A percentile compares a stretch with the other conserved stretches of the same genome.
Evolutionary conservation across 176 grass and related monocot genomes (phyloP).

Genomic region (Aegilops umbellulata): DNA sequence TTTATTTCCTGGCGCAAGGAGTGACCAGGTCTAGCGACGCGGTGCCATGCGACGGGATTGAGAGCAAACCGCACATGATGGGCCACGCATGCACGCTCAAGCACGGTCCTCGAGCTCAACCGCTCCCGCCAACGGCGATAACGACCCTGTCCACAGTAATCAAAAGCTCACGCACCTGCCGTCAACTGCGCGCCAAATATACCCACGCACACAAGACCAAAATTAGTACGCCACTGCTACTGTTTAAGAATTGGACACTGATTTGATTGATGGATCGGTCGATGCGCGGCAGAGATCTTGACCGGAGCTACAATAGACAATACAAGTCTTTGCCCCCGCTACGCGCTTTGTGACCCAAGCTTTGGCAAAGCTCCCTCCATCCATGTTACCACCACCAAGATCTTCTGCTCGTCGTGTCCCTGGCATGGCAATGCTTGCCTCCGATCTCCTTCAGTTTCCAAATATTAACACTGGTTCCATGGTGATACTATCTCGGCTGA

Average conservation of each 20-base stretch:
- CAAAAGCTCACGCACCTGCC: background rate
- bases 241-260: background rate
- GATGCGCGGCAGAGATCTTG: background rate
- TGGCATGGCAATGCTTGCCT: background rate
- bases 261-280: background rate
- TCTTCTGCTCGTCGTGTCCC: background rate
- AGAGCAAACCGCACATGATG: background rate
- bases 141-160: background rate
- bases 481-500: background rate
- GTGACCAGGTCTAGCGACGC: background rate
- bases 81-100: too few relatives aligned
- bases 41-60: background rate
- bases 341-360: background rate
- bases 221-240: too few relatives aligned
- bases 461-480: too few relatives aligned
- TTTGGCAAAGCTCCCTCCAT: too few relatives aligned
- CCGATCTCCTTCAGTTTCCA: background rate
- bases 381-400: background rate
- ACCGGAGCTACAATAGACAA: background rate
- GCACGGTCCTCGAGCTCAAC: background rate
- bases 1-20: too few relatives aligned
- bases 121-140: slow-evolving; percentile 8
- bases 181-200: background rate
- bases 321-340: background rate
- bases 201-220: too few relatives aligned